Evolutionary conservation across 1,139 yeast species (phyloP), one percentile per base, ranked within the genome.

Genomic region (Kodamaea anthophila): DNA sequence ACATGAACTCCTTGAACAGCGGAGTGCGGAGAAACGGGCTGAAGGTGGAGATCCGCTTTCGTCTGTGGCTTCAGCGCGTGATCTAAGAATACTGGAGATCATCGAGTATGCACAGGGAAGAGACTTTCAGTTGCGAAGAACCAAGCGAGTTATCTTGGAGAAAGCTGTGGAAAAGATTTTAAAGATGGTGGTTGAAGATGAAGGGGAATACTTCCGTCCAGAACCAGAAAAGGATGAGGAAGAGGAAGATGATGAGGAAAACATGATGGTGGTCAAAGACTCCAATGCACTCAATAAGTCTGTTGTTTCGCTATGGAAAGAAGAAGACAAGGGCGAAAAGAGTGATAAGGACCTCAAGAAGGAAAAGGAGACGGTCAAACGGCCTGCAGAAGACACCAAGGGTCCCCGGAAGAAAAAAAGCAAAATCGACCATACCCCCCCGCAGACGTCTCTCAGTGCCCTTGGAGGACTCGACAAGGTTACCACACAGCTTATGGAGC

Each of bases 401-500:
- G 18, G 18, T 16, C 18, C 37, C 14, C 63, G 60, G 34, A 61
- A 72, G 39, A 63, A 62, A 30, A 71, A 70, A 43, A 65, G 65
- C 43, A 64, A 60, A 35, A 46, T 59, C 8, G 85, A 80, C 41
- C 70, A 86, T 51, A 58, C 79, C 0, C 86, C 93, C 4, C 94
- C 94, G n/a, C 52, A 60, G 2, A 55, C 75, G 1, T 72, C 77
- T 5, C 60, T 91, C 18, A 66, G 84, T 5, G 76, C 86, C 24
- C 60, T 91, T 13, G 99, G 99, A 22, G 98, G 99, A 2, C 75
- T 93, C 54, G 94, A 83, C 39, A 76, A 71, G 33, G 78, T 88
- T 13, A 76, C 91, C 16, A 73, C 85, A 3, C 94, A 88, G 51
- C 66, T 91, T 10, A 76, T 86, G 77, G 97, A 91, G 52, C 65